A percentile compares a stretch with the other conserved stretches of the same genome.
Evolutionary conservation across 2,329 filamentous ascomycete species (phyloP).

Genomic region (Aureobasidium sp.): DNA sequence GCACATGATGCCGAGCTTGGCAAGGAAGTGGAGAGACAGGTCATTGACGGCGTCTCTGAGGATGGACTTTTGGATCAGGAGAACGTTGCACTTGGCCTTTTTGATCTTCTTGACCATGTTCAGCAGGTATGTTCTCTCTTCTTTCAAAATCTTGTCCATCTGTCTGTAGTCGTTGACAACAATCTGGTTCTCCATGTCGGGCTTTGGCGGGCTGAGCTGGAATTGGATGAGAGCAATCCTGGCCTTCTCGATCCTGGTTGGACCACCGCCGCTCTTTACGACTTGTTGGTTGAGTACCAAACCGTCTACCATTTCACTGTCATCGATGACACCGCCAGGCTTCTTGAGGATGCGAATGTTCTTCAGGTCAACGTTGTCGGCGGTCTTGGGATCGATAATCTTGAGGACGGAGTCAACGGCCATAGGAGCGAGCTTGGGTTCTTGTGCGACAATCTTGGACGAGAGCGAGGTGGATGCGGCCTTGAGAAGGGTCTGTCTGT

Average conservation of each 20-base stretch:
- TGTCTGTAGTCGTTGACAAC: constrained; percentile 98
- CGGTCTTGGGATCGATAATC: constrained; percentile 90
- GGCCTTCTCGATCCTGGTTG: constrained; percentile 92
- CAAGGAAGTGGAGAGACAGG: constrained; percentile 91
- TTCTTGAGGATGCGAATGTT: constrained; percentile 98
- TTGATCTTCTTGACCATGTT: constrained; percentile 99
- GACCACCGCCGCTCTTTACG: constrained; percentile 87
- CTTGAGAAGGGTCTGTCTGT: constrained; percentile 85
- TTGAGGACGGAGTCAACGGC: constrained; percentile 94
- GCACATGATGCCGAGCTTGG: constrained; percentile 90
- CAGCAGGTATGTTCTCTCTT: constrained; percentile 93
- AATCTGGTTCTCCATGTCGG: constrained; percentile 98
- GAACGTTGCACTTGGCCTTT: constrained; percentile 98
- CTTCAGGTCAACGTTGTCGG: constrained; percentile 91
- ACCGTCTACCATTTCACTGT: constrained; percentile 94
- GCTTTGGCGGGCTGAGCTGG: constrained; percentile 95
- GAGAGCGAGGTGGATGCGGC: constrained; percentile 94
- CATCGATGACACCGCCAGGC: constrained; percentile 94
- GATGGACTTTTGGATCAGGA: constrained; percentile 97
- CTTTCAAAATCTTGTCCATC: constrained; percentile 99
- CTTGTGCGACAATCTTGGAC: constrained; percentile 97
- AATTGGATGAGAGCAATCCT: constrained; percentile 96
- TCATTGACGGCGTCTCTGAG: constrained; percentile 97
- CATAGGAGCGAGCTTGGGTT: constrained; percentile 95
- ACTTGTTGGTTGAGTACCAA: constrained; percentile 87